Evolutionary conservation across 192 early-diverging fungal genomes (phyloP).

Genomic region (Coemansia sp.): DNA sequence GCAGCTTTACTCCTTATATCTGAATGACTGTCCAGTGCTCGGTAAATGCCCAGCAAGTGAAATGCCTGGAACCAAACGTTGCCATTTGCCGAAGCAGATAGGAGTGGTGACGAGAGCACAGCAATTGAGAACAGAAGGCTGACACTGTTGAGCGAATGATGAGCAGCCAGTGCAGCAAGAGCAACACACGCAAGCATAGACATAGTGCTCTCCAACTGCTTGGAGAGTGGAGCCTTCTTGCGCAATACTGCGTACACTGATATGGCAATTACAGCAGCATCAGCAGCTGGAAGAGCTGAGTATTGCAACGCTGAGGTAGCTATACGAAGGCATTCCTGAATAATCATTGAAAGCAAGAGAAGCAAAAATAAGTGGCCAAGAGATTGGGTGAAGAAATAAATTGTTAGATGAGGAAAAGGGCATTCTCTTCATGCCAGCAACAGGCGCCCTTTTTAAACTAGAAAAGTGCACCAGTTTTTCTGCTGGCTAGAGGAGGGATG

Average conservation of each 20-base stretch:
- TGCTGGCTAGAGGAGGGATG: not conserved
- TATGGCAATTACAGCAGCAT: not conserved
- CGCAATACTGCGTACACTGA: not conserved
- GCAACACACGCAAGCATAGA: not conserved
- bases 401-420: not conserved
- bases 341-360: not conserved
- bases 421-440: no score
- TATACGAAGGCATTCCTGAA: not conserved
- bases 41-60: not conserved
- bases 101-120: not conserved
- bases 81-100: not conserved
- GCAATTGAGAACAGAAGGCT: not conserved
- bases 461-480: not conserved
- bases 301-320: not conserved
- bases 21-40: not conserved
- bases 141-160: not conserved
- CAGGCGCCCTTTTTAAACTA: not conserved
- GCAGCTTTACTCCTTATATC: not conserved
- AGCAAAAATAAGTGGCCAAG: not conserved
- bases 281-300: not conserved
- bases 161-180: not conserved
- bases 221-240: not conserved
- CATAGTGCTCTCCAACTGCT: not conserved
- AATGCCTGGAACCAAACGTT: conserved; percentile 1
- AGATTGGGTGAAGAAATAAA: not conserved